A percentile compares a stretch with the other conserved stretches of the same genome.
These are phyloP conservation scores for Cyclotella choctawhatcheeana DNA, from an alignment of 108 stramenopile species.

Conservation along the genomic window DNA sequence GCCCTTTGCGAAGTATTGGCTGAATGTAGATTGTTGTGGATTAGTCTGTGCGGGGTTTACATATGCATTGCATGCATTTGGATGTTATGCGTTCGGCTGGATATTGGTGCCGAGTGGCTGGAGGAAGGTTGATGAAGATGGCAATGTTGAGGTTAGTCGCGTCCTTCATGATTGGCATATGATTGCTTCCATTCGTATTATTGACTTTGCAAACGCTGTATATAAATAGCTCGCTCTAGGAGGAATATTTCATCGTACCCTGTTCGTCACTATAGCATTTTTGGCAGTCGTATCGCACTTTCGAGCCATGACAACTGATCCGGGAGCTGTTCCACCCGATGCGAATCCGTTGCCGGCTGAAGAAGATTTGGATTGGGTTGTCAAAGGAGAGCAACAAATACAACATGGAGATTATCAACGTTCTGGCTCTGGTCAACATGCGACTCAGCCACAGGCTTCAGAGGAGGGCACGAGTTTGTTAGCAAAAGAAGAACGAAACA, in stretches of 20 bases:
- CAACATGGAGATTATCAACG: background rate
- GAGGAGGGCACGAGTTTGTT: slow-evolving; percentile 16
- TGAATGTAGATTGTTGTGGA: slow-evolving; percentile 89
- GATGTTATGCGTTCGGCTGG: slow-evolving; percentile 66
- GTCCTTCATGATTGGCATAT: background rate
- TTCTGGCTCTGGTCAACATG: background rate
- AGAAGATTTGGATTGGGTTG: slow-evolving; percentile 34
- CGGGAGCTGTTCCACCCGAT: slow-evolving; percentile 89
- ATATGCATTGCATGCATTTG: slow-evolving; percentile 73
- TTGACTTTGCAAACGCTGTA: background rate
- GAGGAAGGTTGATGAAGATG: slow-evolving; percentile 65
- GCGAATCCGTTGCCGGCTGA: slow-evolving; percentile 63
- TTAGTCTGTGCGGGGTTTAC: slow-evolving; percentile 81
- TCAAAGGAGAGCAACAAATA: slow-evolving; percentile 31
- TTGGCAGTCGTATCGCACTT: slow-evolving; percentile 77
- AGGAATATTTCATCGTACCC: slow-evolving; percentile 64
- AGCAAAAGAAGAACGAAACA: background rate
- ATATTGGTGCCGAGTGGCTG: slow-evolving; percentile 87
- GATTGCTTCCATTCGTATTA: background rate
- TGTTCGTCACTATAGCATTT: slow-evolving; percentile 62
- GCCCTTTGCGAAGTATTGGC: slow-evolving; percentile 81
- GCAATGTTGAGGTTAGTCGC: slow-evolving; percentile 39
- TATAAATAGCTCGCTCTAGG: slow-evolving; percentile 41
- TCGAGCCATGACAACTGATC: slow-evolving; percentile 93
- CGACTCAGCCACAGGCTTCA: slow-evolving; percentile 1